A percentile compares a stretch with the other conserved stretches of the same genome.
Evolutionary conservation across 2,329 filamentous ascomycete species (phyloP).

Genomic region (Colletotrichum gloeosporioides): DNA sequence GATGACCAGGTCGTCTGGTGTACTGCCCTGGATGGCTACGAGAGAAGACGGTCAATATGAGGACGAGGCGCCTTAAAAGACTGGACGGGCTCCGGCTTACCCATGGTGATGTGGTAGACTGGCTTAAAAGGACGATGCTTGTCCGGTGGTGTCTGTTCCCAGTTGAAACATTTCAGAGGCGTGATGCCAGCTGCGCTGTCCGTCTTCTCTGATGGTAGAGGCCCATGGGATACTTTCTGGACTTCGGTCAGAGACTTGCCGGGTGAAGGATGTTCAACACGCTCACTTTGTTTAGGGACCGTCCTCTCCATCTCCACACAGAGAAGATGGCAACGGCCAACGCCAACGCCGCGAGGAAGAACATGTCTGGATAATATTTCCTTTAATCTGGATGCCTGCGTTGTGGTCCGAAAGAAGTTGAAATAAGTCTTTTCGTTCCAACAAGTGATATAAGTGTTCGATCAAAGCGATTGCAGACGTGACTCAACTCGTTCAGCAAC

Average conservation of each 20-base stretch:
- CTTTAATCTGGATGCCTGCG: too few species aligned
- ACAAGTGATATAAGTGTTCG: neutral
- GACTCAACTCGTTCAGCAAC: neutral
- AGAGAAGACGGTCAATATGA: neutral
- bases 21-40: conserved; percentile 46
- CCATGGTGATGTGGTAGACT: conserved; percentile 61
- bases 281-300: neutral
- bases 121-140: conserved; percentile 56
- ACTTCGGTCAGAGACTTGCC: neutral
- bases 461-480: neutral
- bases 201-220: neutral
- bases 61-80: neutral
- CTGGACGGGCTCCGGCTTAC: conserved; percentile 29
- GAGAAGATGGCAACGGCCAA: neutral
- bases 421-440: neutral
- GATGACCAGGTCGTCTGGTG: conserved; percentile 55
- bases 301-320: neutral
- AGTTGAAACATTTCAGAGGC: conserved; percentile 41
- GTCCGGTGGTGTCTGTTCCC: conserved; percentile 40
- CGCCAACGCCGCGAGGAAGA: neutral
- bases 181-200: conserved; percentile 20
- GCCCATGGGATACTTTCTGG: neutral
- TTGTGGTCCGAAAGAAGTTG: neutral
- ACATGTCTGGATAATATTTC: neutral
- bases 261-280: fast-evolving